Evolutionary conservation across 257 asterid genomes (phyloP), one percentile per base, ranked within the genome.

Genomic region (Lycium barbarum): DNA sequence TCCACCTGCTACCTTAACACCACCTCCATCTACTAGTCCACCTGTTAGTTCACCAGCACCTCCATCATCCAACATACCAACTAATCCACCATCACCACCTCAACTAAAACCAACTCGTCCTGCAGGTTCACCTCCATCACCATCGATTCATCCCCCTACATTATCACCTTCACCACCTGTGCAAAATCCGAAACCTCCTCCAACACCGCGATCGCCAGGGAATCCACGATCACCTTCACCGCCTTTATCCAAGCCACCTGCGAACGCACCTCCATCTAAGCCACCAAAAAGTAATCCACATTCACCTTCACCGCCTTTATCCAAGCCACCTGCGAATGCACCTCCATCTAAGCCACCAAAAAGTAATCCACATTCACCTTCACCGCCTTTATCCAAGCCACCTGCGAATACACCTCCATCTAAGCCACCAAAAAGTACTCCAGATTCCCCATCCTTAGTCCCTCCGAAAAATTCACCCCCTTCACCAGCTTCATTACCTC

Each of bases 391-490:
- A 53, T 58, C 88, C 36, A 84, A 8, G 73, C 87, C 91, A 18
- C 90, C 94, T 11, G 84, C 18, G 80, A 87, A 43, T 80, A 68
- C 94, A 38, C 91, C 92, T 20, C 87, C 94, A 43, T 13, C 86
- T 12, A 62, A 84, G 13, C 87, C 89, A 0, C 89, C 83, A n/a
- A 74, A 2, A 87, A 20, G 13, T 78, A 26, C 86, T 18, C 87
- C 89, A 1, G 79, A 95, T 11, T 87, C 89, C 26, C 87, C 87
- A 14, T 18, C 89, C 55, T 85, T 90, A 18, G 82, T 26, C 36
- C 87, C 91, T 79, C 90, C 90, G 9, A 53, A 36, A 54, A 81
- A 12, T 43, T 84, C 94, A 26, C 92, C 97, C n/a, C 91, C 96
- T 2, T 43, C 86, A 11, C 87, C 89, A 11, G 83, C 85, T 63